Percentiles rank a stretch among this genome's conserved stretches.
Evolutionary conservation across 805 yeast genomes (phyloP).

Genomic region (Candida sphagnicola): DNA sequence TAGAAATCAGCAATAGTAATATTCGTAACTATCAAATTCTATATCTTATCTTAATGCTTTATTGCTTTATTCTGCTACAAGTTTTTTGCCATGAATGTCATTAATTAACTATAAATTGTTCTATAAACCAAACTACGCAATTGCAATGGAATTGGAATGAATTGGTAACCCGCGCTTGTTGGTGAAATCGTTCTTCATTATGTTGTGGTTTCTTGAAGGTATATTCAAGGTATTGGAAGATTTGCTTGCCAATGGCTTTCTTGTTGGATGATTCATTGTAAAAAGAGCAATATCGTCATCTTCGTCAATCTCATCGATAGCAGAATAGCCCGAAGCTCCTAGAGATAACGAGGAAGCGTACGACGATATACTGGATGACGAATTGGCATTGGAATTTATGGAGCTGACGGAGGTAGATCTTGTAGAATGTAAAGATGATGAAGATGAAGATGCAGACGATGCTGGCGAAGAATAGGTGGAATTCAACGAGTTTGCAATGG

Average conservation of each 20-base stretch:
- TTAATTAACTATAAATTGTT: too few species aligned
- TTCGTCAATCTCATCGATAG: conserved; percentile 4
- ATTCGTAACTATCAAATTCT: too few species aligned
- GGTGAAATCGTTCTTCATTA: not conserved
- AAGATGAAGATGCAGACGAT: conserved; percentile 13
- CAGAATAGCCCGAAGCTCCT: not conserved
- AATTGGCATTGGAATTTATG: not conserved
- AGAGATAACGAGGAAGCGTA: conserved; percentile 2
- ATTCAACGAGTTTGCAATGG: conserved; percentile 8
- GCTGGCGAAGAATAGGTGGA: conserved; percentile 12
- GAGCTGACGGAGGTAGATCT: conserved; percentile 1
- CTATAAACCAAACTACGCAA: not conserved
- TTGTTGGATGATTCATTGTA: conserved; percentile 5
- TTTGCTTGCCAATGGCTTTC: conserved; percentile 11
- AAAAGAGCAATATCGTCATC: conserved; percentile 2
- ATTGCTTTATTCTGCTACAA: too few species aligned
- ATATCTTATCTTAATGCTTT: too few species aligned
- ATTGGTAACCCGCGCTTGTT: not conserved
- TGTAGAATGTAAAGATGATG: conserved; percentile 4
- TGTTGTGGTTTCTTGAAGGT: not conserved
- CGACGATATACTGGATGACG: conserved; percentile 6
- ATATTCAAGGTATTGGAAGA: conserved; percentile 6
- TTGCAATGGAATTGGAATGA: not conserved
- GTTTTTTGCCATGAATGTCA: too few species aligned
- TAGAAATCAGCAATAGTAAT: not conserved